Percentiles rank a stretch among this genome's conserved stretches.
phyloP scores from a whole-genome alignment of 768 basidiomycete species.

The Podaxis sp. region DNA sequence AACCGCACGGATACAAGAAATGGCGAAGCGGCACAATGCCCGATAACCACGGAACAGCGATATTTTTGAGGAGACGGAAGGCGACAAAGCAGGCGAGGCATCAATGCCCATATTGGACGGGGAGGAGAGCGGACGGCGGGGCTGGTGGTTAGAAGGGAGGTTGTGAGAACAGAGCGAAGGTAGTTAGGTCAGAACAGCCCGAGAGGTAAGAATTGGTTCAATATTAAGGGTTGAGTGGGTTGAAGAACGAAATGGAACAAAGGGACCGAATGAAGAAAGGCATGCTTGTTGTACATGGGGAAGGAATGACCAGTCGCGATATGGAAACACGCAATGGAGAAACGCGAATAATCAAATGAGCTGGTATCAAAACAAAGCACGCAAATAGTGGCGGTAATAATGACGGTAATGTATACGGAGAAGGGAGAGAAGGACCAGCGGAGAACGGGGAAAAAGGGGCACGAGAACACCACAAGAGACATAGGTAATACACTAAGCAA shows the following conservation, averaged over 20 bases:
- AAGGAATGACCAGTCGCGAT: constrained; percentile 6
- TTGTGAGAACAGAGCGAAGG: not conserved
- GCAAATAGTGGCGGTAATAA: constrained; percentile 5
- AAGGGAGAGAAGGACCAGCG: not conserved
- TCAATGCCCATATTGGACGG: not conserved
- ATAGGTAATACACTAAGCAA: constrained; percentile 15
- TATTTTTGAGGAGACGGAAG: constrained; percentile 4
- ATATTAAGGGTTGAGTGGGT: not conserved
- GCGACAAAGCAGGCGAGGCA: not conserved
- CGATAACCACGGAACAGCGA: constrained; percentile 5
- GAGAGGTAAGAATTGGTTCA: not conserved
- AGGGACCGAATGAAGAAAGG: constrained; percentile 4
- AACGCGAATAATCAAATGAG: constrained; percentile 9
- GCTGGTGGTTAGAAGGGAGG: not conserved
- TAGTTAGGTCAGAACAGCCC: not conserved
- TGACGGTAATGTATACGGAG: not conserved
- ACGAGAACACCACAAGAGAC: constrained; percentile 5
- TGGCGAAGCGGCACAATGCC: not conserved
- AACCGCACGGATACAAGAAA: constrained; percentile 18
- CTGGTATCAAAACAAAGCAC: constrained; percentile 13
- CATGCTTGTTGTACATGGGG: constrained; percentile 7
- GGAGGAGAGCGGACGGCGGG: not conserved
- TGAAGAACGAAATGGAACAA: not conserved
- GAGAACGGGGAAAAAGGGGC: not conserved
- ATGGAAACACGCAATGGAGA: not conserved